A percentile compares a stretch with the other conserved stretches of the same genome.
phyloP scores from a whole-genome alignment of 495 filamentous ascomycete genomes.

The Penicillium flavigenum region DNA sequence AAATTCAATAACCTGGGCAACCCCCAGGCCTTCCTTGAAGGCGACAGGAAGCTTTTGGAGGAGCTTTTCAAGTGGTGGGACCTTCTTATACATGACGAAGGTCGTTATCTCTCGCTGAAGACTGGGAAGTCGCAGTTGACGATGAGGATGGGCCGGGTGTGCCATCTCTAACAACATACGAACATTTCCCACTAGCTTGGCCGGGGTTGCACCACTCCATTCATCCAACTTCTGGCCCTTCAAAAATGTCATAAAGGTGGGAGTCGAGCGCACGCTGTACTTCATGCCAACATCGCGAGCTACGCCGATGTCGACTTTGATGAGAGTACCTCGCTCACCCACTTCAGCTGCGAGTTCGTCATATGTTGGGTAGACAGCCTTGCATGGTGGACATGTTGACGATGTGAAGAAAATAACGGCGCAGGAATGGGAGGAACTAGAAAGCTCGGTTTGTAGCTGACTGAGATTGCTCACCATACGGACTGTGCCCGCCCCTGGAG shows the following conservation, averaged over 20 bases:
- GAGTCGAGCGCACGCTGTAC: constrained; percentile 73
- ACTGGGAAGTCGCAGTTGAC: constrained; percentile 64
- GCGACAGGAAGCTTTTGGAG: constrained; percentile 64
- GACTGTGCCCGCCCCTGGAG: constrained; percentile 38
- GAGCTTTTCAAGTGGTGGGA: constrained; percentile 82
- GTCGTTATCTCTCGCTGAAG: constrained; percentile 61
- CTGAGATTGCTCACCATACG: constrained; percentile 52
- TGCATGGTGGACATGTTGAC: constrained; percentile 82
- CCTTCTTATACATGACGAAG: constrained; percentile 71
- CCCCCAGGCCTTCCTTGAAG: constrained; percentile 51
- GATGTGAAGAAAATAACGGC: constrained; percentile 93
- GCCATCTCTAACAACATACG: constrained; percentile 73
- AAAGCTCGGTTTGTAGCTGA: constrained; percentile 61
- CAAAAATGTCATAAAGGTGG: constrained; percentile 88
- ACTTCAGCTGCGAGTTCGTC: constrained; percentile 75
- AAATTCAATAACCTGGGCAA: constrained; percentile 62
- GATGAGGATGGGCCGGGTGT: constrained; percentile 74
- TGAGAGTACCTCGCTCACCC: constrained; percentile 65
- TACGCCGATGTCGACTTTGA: constrained; percentile 77
- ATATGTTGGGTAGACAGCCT: constrained; percentile 77
- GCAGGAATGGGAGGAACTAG: constrained; percentile 59
- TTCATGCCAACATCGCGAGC: constrained; percentile 63
- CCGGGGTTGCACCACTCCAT: constrained; percentile 76
- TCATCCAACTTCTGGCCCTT: constrained; percentile 71
- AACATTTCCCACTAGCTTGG: constrained; percentile 68